Conservation (phyloP, 352 stramenopile species). For the Phytopythium delawarense region DNA sequence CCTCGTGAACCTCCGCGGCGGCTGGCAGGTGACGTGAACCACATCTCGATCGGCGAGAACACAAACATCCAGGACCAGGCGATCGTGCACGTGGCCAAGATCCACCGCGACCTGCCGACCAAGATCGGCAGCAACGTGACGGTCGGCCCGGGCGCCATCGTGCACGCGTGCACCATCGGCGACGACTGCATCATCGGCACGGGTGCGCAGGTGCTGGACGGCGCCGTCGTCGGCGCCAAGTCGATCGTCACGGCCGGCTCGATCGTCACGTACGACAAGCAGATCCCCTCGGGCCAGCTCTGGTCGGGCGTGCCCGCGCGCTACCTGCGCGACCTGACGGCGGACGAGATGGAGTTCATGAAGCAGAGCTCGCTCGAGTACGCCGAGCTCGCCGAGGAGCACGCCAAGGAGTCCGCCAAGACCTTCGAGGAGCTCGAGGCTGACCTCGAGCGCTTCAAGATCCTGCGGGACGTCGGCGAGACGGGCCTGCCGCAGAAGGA, state of each 20-base stretch:
- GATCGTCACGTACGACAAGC: conserved; percentile 84
- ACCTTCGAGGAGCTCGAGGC: conserved; percentile 79
- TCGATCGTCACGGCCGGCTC: conserved; percentile 90
- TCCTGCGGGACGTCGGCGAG: conserved; percentile 75
- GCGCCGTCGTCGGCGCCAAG: conserved; percentile 80
- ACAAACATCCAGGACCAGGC: conserved; percentile 92
- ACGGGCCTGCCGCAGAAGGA: conserved; percentile 69
- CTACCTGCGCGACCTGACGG: conserved; percentile 80
- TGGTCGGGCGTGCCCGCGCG: conserved; percentile 83
- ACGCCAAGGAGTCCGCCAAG: conserved; percentile 77
- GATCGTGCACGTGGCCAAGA: conserved; percentile 93
- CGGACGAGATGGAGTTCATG: conserved; percentile 88
- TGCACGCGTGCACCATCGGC: conserved; percentile 91
- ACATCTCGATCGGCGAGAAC: conserved; percentile 92
- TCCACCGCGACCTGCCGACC: conserved; percentile 87
- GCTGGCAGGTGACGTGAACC: conserved; percentile 78
- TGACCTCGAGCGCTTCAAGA: conserved; percentile 74
- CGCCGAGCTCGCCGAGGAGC: conserved; percentile 67
- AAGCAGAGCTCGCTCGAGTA: conserved; percentile 87
- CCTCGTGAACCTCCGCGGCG: background rate
- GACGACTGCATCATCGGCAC: conserved; percentile 91
- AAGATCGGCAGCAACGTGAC: conserved; percentile 91
- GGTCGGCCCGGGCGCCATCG: conserved; percentile 80
- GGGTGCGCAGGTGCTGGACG: conserved; percentile 89
- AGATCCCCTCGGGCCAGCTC: conserved; percentile 87